phyloP scores from a whole-genome alignment of 2,329 filamentous ascomycete genomes.

The Paecilomyces sp. region DNA sequence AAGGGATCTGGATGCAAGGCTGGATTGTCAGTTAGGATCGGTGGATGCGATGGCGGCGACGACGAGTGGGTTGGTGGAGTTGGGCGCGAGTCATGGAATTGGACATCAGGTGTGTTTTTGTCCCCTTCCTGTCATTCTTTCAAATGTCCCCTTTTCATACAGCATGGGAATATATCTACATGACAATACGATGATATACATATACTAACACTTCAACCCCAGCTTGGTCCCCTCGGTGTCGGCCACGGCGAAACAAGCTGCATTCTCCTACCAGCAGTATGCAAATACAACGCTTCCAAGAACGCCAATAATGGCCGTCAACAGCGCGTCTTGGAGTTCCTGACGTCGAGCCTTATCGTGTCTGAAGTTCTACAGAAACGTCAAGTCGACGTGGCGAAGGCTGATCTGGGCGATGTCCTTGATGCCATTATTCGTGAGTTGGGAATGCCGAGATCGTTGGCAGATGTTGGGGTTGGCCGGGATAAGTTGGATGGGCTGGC shows the following conservation, averaged over 20 bases:
- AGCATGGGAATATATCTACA: background rate
- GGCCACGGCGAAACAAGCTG: conserved; percentile 56
- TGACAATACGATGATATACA: background rate
- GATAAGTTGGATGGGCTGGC: conserved; percentile 45
- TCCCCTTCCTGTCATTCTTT: conserved; percentile 4
- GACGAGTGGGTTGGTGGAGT: conserved; percentile 31
- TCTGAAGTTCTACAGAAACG: conserved; percentile 26
- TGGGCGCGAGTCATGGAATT: conserved; percentile 47
- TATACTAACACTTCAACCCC: background rate
- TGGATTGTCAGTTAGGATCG: conserved; percentile 45
- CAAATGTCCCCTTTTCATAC: too few species aligned
- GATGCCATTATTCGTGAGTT: conserved; percentile 45
- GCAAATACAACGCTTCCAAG: conserved; percentile 46
- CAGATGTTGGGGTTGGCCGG: conserved; percentile 43
- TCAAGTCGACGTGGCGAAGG: conserved; percentile 14
- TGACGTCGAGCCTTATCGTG: conserved; percentile 34
- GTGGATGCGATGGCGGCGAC: conserved; percentile 46
- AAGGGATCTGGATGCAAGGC: conserved; percentile 34
- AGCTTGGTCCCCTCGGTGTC: conserved; percentile 49
- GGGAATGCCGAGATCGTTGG: conserved; percentile 48
- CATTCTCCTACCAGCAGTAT: conserved; percentile 49
- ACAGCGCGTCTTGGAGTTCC: conserved; percentile 28
- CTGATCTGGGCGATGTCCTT: conserved; percentile 47
- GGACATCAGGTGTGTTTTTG: conserved; percentile 39
- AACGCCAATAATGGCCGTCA: conserved; percentile 40